These are phyloP conservation scores for Acorus gramineus DNA, from an alignment of 106 monocot genomes.

Conservation along the genomic window DNA sequence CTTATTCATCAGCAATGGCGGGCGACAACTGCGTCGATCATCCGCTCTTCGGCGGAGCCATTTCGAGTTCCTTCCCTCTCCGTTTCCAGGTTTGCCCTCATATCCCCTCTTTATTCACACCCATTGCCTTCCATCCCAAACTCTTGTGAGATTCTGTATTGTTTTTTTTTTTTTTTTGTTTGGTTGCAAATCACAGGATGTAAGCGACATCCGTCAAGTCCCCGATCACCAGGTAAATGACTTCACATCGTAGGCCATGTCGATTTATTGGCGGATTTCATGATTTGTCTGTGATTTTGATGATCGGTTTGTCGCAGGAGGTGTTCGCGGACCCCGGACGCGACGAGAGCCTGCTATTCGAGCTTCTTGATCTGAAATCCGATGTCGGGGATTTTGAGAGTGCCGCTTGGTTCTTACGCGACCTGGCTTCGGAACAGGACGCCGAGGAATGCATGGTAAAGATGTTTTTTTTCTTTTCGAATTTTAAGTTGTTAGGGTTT, in stretches of 20 bases:
- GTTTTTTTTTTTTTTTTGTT: background rate
- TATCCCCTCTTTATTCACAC: background rate
- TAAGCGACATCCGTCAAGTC: conserved; percentile 64
- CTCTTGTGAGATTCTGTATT: background rate
- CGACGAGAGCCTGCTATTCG: conserved; percentile 87
- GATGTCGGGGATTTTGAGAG: conserved; percentile 75
- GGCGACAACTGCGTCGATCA: conserved; percentile 31
- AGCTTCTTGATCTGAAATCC: conserved; percentile 65
- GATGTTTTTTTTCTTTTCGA: background rate
- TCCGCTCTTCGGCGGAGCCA: conserved; percentile 74
- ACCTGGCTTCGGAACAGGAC: conserved; percentile 68
- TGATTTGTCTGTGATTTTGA: background rate
- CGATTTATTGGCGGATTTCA: background rate
- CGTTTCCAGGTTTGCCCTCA: conserved; percentile 54
- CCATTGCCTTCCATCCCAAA: background rate
- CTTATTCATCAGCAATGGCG: conserved; percentile 17
- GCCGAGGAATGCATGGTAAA: conserved; percentile 56
- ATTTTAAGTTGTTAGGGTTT: background rate
- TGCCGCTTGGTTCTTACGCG: conserved; percentile 72
- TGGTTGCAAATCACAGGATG: conserved; percentile 39
- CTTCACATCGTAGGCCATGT: background rate
- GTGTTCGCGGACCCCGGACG: conserved; percentile 61
- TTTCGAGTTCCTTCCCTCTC: conserved; percentile 55
- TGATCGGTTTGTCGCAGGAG: conserved; percentile 27
- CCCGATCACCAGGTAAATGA: conserved; percentile 69